Evolutionary conservation across 768 basidiomycete genomes (phyloP), one percentile per base, ranked within the genome.

Genomic region (Suillus weaverae): DNA sequence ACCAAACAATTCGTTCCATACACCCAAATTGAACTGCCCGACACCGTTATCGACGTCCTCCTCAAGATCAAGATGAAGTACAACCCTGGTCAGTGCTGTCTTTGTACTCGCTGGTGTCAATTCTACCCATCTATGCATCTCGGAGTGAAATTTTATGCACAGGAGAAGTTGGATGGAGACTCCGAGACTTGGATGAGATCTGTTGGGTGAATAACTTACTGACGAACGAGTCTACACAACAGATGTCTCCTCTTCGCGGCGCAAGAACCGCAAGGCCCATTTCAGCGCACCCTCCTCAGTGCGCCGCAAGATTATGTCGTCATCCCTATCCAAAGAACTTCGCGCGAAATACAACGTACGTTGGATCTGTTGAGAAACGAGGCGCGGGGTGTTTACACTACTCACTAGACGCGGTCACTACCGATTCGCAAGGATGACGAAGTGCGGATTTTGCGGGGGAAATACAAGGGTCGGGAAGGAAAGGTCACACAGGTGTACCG

Each of bases 251-350:
- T 93, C 92, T 70, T 94, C 94, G 74, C 89, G 95, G 78, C 94
- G 97, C 87, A 99, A 98, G 88, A 88, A 90, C 74, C 94, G 95
- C 84, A 98, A 97, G 88, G 92, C 92, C 70, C 97, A 99, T 86
- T 98, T 99, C 81, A 85, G 85, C 61, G 97, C 97, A 50, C 94
- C 97, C 59, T 98, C 97, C 53, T 95, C 93, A 57, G 83, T 94
- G 73, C 93, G 97, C 79, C 90, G 97, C 79, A 95, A 93, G 83
- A 95, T 99, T 73, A 98, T 99, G 97, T 95, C 93, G 69, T 94
- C 97, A 64, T 84, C 95, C 60, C 88, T 99, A 66, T 90, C 92
- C 67, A 98, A 97, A 85, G 97, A 98, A 73, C 90, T 99, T 72
- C 89, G 95, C 69, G 82, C 77, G 78, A 94, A 98, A 83, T 83